Evolutionary conservation across 768 basidiomycete species (phyloP).

Genomic region (Auriscalpium microsporum): DNA sequence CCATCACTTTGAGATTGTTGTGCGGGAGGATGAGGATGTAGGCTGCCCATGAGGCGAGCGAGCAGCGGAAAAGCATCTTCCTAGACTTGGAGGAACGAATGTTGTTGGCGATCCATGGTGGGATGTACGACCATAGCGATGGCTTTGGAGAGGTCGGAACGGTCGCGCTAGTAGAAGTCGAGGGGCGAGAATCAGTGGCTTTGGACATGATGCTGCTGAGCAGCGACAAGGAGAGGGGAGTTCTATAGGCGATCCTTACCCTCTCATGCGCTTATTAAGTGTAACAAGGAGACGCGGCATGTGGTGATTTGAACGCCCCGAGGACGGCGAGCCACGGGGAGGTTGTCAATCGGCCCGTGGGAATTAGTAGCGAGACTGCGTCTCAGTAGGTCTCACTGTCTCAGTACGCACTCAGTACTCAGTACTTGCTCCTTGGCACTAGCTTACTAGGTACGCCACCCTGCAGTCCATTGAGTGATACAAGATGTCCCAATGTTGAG

Average conservation of each 20-base stretch:
- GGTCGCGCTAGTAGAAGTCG: neutral
- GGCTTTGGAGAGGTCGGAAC: neutral
- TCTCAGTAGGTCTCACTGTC: too few species aligned
- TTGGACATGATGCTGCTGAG: neutral
- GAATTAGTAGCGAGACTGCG: too few species aligned
- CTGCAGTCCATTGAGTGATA: too few species aligned
- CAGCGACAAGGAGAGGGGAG: neutral
- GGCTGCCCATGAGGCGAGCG: conserved; percentile 31
- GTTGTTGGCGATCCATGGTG: conserved; percentile 31
- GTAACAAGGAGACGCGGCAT: too few species aligned
- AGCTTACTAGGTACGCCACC: too few species aligned
- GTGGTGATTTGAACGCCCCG: too few species aligned
- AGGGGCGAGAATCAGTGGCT: neutral
- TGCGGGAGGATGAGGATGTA: conserved; percentile 34
- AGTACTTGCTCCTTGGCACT: too few species aligned
- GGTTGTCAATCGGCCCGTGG: too few species aligned
- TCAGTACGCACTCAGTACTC: too few species aligned
- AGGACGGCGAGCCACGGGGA: too few species aligned
- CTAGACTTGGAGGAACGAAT: conserved; percentile 27
- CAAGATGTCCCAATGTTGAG: too few species aligned
- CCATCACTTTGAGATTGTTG: conserved; percentile 27
- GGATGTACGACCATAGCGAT: conserved; percentile 17
- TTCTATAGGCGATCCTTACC: neutral
- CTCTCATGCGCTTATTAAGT: neutral
- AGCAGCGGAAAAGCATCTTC: conserved; percentile 33